phyloP scores from a whole-genome alignment of 306 rosid species.

The Ammopiptanthus mongolicus region DNA sequence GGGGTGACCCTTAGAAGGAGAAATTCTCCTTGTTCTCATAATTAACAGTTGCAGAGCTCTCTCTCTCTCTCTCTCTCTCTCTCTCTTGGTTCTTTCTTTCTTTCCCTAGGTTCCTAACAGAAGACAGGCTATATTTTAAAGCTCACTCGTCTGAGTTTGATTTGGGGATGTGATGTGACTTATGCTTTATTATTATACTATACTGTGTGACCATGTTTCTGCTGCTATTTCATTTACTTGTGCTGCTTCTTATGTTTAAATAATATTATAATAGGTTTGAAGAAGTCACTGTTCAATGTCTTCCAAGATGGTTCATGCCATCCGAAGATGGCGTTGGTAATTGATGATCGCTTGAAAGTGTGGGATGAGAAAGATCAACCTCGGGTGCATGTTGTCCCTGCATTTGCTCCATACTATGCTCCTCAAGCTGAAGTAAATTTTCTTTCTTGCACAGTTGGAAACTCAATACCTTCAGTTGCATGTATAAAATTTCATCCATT shows the following conservation, averaged over 20 bases:
- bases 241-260: neutral
- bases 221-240: slow-evolving; percentile 8
- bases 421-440: slow-evolving; percentile 89
- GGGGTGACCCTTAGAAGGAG: too few relatives aligned
- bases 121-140: neutral
- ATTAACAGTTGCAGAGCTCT: too few relatives aligned
- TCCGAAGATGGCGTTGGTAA: slow-evolving; percentile 94
- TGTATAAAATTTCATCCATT: neutral
- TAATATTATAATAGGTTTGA: slow-evolving; percentile 52
- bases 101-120: neutral
- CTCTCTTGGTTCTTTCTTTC: too few relatives aligned
- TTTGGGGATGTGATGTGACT: neutral
- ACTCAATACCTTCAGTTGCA: neutral
- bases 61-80: too few relatives aligned
- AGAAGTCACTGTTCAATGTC: slow-evolving; percentile 89
- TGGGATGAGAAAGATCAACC: slow-evolving; percentile 99
- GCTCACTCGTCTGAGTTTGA: neutral
- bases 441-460: slow-evolving; percentile 19
- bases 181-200: neutral
- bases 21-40: too few relatives aligned
- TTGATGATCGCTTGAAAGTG: slow-evolving; percentile 99
- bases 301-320: slow-evolving; percentile 87
- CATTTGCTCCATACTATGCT: slow-evolving; percentile 96
- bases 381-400: slow-evolving; percentile 98
- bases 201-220: slow-evolving; percentile 1